Conservation (phyloP, 208 protist genomes). For the Acanthamoeba sp. region DNA sequence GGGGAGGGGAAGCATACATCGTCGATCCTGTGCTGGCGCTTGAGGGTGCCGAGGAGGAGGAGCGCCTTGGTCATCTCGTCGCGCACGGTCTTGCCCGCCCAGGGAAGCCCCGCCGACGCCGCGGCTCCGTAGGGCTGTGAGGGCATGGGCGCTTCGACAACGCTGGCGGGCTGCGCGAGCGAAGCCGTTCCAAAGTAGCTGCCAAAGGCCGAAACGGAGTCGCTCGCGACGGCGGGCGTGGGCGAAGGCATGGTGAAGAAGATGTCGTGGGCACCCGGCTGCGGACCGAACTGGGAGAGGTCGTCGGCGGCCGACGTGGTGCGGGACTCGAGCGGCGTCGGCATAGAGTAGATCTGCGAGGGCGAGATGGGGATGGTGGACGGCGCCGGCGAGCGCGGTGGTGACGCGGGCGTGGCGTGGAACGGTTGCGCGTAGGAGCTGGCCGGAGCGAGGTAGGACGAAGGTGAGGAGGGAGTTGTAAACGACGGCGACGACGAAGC, state of each 20-base stretch:
- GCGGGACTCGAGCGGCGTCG: background rate
- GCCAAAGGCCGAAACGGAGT: background rate
- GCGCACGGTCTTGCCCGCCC: background rate
- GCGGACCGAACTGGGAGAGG: constrained; percentile 34
- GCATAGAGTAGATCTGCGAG: constrained; percentile 20
- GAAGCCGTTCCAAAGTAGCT: no score
- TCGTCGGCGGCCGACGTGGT: background rate
- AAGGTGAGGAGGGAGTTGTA: background rate
- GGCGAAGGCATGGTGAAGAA: background rate
- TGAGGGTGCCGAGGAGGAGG: background rate
- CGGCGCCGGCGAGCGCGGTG: constrained; percentile 9
- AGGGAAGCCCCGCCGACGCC: background rate
- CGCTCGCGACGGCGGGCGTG: background rate
- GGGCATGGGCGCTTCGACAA: background rate
- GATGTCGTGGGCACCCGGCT: background rate
- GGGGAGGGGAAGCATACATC: background rate
- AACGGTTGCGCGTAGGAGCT: background rate
- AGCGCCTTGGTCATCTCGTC: constrained; percentile 23
- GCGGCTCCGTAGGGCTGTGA: background rate
- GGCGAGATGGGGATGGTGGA: constrained; percentile 2
- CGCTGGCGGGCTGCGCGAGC: background rate
- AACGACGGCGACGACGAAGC: background rate
- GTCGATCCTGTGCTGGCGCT: background rate
- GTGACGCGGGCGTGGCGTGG: background rate
- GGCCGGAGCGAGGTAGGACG: background rate